These are phyloP conservation scores for Penicillium thymicola DNA, from an alignment of 2,329 filamentous ascomycete species.

Conservation along the genomic window DNA sequence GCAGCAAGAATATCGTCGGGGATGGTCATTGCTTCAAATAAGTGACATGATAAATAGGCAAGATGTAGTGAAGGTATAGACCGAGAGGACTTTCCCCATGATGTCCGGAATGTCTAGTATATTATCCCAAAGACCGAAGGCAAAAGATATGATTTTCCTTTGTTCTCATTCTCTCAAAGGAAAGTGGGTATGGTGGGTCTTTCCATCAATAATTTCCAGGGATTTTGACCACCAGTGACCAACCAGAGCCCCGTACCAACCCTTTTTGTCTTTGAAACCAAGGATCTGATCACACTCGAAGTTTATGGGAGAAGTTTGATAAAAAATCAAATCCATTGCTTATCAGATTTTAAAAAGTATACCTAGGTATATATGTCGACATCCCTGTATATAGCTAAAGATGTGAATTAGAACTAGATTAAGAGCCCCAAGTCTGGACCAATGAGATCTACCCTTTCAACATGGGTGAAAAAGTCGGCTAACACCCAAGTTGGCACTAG, in stretches of 20 bases:
- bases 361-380: too few species aligned
- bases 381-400: too few species aligned
- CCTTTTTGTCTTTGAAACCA: too few species aligned
- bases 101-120: background rate
- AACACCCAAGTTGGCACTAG: background rate
- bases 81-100: background rate
- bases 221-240: background rate
- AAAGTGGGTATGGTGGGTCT: constrained; percentile 15
- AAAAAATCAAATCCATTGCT: too few species aligned
- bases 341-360: too few species aligned
- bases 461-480: background rate
- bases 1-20: constrained; percentile 30
- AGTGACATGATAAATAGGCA: constrained; percentile 2
- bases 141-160: too few species aligned
- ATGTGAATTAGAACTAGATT: background rate
- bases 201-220: background rate
- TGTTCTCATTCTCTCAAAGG: background rate
- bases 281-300: background rate
- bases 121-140: too few species aligned
- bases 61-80: background rate
- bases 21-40: constrained; percentile 20
- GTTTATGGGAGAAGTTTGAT: background rate
- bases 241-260: constrained; percentile 3
- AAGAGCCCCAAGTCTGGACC: background rate
- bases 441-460: background rate